Evolutionary conservation across 305 asterid species (phyloP).

Genomic region (Rubia balearica): DNA sequence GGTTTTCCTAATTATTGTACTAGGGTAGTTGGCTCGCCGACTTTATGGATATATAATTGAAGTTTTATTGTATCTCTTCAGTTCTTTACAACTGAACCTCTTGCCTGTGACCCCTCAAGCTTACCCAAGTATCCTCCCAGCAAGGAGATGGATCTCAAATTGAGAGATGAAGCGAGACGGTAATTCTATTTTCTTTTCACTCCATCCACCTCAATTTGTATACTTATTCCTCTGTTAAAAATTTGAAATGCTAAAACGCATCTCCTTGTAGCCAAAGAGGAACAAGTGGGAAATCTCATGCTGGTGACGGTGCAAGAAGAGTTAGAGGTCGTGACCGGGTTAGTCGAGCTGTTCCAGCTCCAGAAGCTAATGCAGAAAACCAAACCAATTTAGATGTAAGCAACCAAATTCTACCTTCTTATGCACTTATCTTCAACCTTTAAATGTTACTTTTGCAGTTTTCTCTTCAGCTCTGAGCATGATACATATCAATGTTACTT

Average conservation of each 20-base stretch:
- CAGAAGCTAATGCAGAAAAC: slow-evolving; percentile 98
- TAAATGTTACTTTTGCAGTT: not conserved
- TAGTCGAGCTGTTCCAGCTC: slow-evolving; percentile 83
- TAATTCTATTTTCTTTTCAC: slow-evolving; percentile 13
- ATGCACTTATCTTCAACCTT: not conserved
- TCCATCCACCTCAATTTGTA: slow-evolving; percentile 15
- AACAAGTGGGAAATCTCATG: slow-evolving; percentile 39
- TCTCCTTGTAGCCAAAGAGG: slow-evolving; percentile 54
- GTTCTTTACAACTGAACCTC: slow-evolving; percentile 74
- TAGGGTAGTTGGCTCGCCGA: not conserved
- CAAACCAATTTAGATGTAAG: slow-evolving; percentile 78
- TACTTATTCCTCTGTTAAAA: slow-evolving; percentile 8
- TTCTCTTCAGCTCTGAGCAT: not conserved
- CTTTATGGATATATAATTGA: not conserved
- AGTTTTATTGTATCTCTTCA: slow-evolving; percentile 23
- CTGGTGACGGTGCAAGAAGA: slow-evolving; percentile 52
- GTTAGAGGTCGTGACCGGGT: slow-evolving; percentile 53
- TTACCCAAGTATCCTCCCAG: slow-evolving; percentile 86
- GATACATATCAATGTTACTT: not conserved
- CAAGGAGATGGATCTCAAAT: slow-evolving; percentile 83
- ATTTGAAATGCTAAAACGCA: slow-evolving; percentile 19
- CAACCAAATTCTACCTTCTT: slow-evolving; percentile 13
- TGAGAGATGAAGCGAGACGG: slow-evolving; percentile 82
- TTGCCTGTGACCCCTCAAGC: slow-evolving; percentile 71
- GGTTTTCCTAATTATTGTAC: not conserved